Evolutionary conservation across 1,284 basidiomycete genomes (phyloP).

Genomic region (Cryptococcus jaspeensis): DNA sequence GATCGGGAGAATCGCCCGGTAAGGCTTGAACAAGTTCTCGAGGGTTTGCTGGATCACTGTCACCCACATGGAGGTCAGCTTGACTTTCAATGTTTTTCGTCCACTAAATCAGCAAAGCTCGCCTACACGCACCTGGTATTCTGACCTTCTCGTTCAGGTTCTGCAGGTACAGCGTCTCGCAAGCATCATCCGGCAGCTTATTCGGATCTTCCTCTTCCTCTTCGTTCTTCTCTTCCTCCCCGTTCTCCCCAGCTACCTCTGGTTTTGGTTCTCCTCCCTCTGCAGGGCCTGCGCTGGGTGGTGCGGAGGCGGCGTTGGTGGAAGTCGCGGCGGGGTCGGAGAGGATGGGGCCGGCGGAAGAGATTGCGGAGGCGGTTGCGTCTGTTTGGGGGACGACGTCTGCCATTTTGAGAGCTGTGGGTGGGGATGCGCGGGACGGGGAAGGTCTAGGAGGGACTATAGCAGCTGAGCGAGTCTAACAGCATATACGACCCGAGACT

Average conservation of each 20-base stretch:
- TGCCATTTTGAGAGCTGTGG: not conserved
- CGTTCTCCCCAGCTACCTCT: not conserved
- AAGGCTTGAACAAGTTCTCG: constrained; percentile 84
- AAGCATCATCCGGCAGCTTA: constrained; percentile 52
- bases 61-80: not conserved
- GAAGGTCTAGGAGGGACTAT: too few relatives aligned
- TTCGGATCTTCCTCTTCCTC: constrained; percentile 32
- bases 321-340: not conserved
- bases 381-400: constrained; percentile 6
- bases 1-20: constrained; percentile 87
- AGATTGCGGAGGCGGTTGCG: constrained; percentile 2
- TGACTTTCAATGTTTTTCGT: not conserved
- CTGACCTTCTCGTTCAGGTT: constrained; percentile 98
- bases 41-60: constrained; percentile 84
- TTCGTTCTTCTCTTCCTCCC: constrained; percentile 8
- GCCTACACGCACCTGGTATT: constrained; percentile 62
- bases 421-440: not conserved
- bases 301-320: not conserved
- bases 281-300: not conserved
- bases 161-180: constrained; percentile 92
- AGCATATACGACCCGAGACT: too few relatives aligned
- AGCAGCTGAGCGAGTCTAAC: too few relatives aligned
- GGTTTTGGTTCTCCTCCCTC: not conserved
- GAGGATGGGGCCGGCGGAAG: not conserved
- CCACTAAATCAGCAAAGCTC: too few relatives aligned